phyloP scores from a whole-genome alignment of 2,329 filamentous ascomycete species.

The Neofusicoccum parvum region DNA sequence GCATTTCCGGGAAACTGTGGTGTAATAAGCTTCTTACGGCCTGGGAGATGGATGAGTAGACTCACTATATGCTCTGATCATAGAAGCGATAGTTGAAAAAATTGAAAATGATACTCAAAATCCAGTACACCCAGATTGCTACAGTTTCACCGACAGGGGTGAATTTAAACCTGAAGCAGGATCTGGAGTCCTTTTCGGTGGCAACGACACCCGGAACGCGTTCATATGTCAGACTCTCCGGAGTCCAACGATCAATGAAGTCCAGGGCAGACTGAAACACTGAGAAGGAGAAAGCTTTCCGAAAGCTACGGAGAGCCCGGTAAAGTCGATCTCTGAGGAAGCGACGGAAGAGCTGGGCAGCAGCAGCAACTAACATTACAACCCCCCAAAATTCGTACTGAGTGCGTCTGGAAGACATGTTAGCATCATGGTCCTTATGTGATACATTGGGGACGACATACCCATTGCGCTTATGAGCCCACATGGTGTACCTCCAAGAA shows the following conservation, averaged over 20 bases:
- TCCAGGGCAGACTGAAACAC: background rate
- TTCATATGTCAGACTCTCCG: background rate
- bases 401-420: background rate
- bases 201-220: background rate
- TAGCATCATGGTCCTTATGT: background rate
- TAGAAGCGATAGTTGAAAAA: conserved; percentile 9
- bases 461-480: conserved; percentile 5
- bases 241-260: background rate
- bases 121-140: conserved; percentile 2
- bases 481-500: conserved; percentile 15
- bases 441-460: background rate
- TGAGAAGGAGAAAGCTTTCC: background rate
- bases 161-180: conserved; percentile 6
- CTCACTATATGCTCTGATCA: conserved; percentile 7
- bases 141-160: background rate
- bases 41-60: background rate
- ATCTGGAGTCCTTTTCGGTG: conserved; percentile 6
- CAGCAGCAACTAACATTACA: background rate
- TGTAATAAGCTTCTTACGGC: background rate
- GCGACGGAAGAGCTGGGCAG: background rate
- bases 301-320: background rate
- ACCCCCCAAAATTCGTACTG: conserved; percentile 4
- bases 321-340: background rate
- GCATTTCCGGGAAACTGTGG: background rate
- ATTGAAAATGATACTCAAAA: conserved; percentile 1